phyloP scores from a whole-genome alignment of 1,139 yeast species.

The Geotrichum carabidarum region DNA sequence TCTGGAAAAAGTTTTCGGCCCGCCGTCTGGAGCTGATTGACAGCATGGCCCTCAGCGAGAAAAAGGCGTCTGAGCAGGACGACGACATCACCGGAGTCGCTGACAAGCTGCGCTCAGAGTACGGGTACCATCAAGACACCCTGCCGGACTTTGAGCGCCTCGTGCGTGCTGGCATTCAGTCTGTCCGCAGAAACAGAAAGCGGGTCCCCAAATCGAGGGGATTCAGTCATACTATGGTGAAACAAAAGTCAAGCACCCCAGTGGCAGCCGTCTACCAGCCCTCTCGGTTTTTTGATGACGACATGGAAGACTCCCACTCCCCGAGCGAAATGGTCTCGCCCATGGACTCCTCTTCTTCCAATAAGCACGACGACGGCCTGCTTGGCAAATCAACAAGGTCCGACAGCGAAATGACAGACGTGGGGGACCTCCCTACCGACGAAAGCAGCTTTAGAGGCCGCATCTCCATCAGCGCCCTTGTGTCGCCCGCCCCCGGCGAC shows the following conservation, averaged over 20 bases:
- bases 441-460: conserved; percentile 6
- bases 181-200: conserved; percentile 63
- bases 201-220: conserved; percentile 40
- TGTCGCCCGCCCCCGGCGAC: conserved; percentile 1
- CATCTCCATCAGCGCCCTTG: conserved; percentile 18
- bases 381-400: neutral
- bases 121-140: conserved; percentile 56
- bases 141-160: conserved; percentile 76
- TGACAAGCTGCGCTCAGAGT: conserved; percentile 65
- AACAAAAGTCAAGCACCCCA: neutral
- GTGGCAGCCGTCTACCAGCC: neutral
- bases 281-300: neutral
- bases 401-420: conserved; percentile 15
- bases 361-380: neutral
- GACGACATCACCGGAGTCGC: conserved; percentile 74
- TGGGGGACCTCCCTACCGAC: neutral
- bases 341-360: neutral
- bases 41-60: conserved; percentile 64
- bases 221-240: conserved; percentile 5
- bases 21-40: conserved; percentile 85
- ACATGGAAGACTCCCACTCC: neutral
- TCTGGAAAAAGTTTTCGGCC: conserved; percentile 87
- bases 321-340: neutral
- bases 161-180: conserved; percentile 88
- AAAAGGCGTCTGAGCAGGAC: conserved; percentile 91